These are phyloP conservation scores for Erodium trifolium DNA, from an alignment of 441 rosid genomes.

Conservation along the genomic window DNA sequence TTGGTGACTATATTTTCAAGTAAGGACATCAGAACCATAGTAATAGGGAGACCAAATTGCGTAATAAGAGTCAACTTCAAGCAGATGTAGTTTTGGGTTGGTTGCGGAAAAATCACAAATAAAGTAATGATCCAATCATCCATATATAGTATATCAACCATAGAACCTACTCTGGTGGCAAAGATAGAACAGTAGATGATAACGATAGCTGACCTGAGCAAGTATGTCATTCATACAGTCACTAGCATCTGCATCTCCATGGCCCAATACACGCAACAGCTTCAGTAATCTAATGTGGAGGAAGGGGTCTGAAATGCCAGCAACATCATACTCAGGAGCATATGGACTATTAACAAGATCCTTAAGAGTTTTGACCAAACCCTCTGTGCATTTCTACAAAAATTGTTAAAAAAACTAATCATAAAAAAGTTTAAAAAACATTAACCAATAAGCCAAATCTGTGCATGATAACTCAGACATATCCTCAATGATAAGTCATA, in stretches of 20 bases:
- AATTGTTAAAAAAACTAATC: slow-evolving; percentile 19
- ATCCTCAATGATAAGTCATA: slow-evolving; percentile 4
- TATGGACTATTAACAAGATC: slow-evolving; percentile 88
- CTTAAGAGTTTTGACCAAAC: slow-evolving; percentile 75
- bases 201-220: slow-evolving; percentile 66
- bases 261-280: slow-evolving; percentile 81
- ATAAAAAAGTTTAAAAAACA: slow-evolving; percentile 7
- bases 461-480: slow-evolving; percentile 9
- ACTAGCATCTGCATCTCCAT: slow-evolving; percentile 93
- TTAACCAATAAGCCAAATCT: slow-evolving; percentile 16
- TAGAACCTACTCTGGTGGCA: background rate
- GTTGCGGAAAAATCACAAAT: background rate
- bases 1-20: background rate
- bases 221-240: slow-evolving; percentile 96
- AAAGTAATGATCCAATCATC: background rate
- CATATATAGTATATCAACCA: background rate
- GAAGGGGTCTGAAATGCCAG: slow-evolving; percentile 95
- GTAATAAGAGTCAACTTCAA: background rate
- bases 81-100: background rate
- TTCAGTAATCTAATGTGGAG: slow-evolving; percentile 90
- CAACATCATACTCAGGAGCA: slow-evolving; percentile 95
- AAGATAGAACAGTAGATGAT: slow-evolving; percentile 9
- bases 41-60: background rate
- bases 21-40: background rate
- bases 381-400: slow-evolving; percentile 80